phyloP scores from a whole-genome alignment of 1,284 basidiomycete species.

The Pseudozyma flocculosa region DNA sequence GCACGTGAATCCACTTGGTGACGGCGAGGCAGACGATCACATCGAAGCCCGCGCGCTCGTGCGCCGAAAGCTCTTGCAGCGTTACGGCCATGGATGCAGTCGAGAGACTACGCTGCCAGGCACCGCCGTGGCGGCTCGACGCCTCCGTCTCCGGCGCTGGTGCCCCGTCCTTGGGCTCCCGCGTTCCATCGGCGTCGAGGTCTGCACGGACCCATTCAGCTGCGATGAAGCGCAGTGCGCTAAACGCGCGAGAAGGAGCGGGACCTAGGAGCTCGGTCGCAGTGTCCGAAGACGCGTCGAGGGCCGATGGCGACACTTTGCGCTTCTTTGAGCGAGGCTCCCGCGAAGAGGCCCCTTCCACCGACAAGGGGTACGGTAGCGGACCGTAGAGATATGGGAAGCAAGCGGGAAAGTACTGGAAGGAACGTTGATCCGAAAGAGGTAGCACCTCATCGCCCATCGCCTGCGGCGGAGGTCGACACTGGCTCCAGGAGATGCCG shows the following conservation, averaged over 20 bases:
- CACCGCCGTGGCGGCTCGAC: no score
- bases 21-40: slow-evolving; percentile 21
- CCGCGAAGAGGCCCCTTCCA: no score
- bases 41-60: slow-evolving; percentile 3
- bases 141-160: no score
- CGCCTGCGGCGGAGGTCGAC: neutral
- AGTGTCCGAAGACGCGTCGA: neutral
- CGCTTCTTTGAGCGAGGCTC: no score
- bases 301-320: neutral
- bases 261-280: neutral
- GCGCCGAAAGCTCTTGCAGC: neutral
- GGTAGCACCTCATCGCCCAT: no score
- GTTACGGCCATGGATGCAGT: neutral
- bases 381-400: neutral
- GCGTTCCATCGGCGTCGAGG: neutral
- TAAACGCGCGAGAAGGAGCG: neutral
- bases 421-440: neutral
- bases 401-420: slow-evolving; percentile 10
- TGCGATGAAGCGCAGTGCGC: neutral
- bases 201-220: slow-evolving; percentile 2
- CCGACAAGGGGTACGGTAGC: neutral
- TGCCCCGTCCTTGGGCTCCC: neutral
- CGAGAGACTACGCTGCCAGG: no score
- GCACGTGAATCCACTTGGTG: slow-evolving; percentile 39
- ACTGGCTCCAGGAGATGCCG: neutral